Conservation (phyloP, 1,139 yeast genomes). For the Yamadazyma mexicana region DNA sequence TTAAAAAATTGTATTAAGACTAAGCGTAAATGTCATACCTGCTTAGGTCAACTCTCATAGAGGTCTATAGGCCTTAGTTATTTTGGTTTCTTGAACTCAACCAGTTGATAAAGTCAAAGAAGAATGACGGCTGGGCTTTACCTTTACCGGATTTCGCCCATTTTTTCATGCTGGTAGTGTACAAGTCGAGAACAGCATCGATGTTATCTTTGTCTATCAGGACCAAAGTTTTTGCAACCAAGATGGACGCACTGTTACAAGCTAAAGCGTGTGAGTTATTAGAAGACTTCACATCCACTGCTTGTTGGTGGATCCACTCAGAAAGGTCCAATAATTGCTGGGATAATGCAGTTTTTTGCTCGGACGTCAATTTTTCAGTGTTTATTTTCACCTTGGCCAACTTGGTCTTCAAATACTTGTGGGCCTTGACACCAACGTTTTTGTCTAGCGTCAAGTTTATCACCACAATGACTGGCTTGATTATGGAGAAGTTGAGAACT, state of each 20-base stretch:
- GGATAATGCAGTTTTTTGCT: slow-evolving; percentile 20
- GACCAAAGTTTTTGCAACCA: slow-evolving; percentile 57
- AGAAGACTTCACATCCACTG: slow-evolving; percentile 41
- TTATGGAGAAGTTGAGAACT: slow-evolving; percentile 40
- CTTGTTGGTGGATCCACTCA: slow-evolving; percentile 38
- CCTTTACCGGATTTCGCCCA: slow-evolving; percentile 58
- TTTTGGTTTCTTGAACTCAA: slow-evolving; percentile 43
- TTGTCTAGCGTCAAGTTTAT: slow-evolving; percentile 70
- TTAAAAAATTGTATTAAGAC: too few relatives aligned
- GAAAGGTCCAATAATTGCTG: slow-evolving; percentile 27
- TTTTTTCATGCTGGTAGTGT: slow-evolving; percentile 51
- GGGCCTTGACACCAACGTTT: slow-evolving; percentile 70
- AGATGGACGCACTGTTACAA: slow-evolving; percentile 62
- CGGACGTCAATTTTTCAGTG: slow-evolving; percentile 3
- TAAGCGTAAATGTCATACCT: slow-evolving; percentile 1
- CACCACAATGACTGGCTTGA: slow-evolving; percentile 61
- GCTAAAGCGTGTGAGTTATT: slow-evolving; percentile 54
- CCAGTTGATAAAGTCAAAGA: slow-evolving; percentile 84
- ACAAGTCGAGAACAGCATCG: slow-evolving; percentile 51
- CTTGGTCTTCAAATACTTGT: slow-evolving; percentile 63
- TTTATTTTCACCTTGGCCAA: slow-evolving; percentile 54
- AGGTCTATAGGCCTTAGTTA: background rate
- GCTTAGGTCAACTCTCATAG: background rate
- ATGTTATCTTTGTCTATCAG: slow-evolving; percentile 29
- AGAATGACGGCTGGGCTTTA: slow-evolving; percentile 59